Percentiles rank a stretch among this genome's conserved stretches.
Evolutionary conservation across 768 basidiomycete species (phyloP).

Genomic region (Hygrophoropsis aurantiaca): DNA sequence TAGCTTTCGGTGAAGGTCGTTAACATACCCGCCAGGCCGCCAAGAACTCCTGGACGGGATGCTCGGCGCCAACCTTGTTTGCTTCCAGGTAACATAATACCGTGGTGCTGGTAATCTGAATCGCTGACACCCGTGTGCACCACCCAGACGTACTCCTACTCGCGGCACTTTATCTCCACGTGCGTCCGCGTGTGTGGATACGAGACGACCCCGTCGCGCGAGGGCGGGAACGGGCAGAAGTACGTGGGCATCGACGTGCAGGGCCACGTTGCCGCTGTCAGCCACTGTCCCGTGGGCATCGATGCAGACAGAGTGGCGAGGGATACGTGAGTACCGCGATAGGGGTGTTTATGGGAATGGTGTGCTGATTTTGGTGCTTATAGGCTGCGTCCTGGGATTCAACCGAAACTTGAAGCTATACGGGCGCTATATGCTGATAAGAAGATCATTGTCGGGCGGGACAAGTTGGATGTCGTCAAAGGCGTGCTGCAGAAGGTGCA

Average conservation of each 20-base stretch:
- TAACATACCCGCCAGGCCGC: conserved; percentile 48
- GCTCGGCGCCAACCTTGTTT: conserved; percentile 94
- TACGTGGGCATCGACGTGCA: conserved; percentile 71
- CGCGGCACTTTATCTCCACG: conserved; percentile 90
- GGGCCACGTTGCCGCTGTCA: conserved; percentile 79
- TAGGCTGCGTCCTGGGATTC: conserved; percentile 74
- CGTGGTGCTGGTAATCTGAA: background rate
- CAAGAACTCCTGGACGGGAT: conserved; percentile 97
- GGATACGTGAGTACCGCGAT: conserved; percentile 70
- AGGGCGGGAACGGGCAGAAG: conserved; percentile 22
- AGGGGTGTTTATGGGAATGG: background rate
- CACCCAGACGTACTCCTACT: conserved; percentile 83
- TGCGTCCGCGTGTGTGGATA: conserved; percentile 97
- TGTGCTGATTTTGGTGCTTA: background rate
- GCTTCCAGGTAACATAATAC: conserved; percentile 70
- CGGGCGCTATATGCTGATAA: conserved; percentile 87
- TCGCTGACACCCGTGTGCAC: background rate
- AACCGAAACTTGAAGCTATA: conserved; percentile 88
- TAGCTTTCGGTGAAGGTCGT: conserved; percentile 1
- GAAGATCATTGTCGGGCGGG: conserved; percentile 97
- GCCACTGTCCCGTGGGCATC: conserved; percentile 93
- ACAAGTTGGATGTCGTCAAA: conserved; percentile 98
- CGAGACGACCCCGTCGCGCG: conserved; percentile 61
- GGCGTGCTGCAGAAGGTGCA: conserved; percentile 91
- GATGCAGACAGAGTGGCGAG: conserved; percentile 87